Evolutionary conservation across 2,329 filamentous ascomycete species (phyloP).

Genomic region (Colletotrichum liriopes): DNA sequence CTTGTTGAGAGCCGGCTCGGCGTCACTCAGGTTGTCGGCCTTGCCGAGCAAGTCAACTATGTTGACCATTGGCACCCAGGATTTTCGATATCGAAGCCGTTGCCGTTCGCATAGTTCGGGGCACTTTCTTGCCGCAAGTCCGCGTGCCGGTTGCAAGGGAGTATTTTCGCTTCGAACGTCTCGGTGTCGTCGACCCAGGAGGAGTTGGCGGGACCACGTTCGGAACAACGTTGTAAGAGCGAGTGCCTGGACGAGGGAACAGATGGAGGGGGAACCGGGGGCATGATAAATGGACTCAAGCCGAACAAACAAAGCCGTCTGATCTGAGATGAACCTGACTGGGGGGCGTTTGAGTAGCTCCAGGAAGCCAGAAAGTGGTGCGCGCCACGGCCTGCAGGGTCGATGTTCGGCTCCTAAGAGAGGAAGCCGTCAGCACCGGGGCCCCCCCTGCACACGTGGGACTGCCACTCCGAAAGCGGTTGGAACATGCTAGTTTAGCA

Average conservation of each 20-base stretch:
- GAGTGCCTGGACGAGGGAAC: neutral
- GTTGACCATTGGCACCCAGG: constrained; percentile 28
- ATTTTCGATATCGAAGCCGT: constrained; percentile 11
- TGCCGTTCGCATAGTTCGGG: constrained; percentile 27
- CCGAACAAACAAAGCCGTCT: neutral
- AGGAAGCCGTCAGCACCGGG: constrained; percentile 23
- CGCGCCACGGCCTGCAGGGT: constrained; percentile 28
- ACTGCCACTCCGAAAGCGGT: constrained; percentile 31
- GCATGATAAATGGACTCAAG: constrained; percentile 24
- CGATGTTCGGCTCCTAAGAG: constrained; percentile 11
- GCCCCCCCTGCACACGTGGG: constrained; percentile 36
- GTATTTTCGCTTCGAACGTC: neutral
- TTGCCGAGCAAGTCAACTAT: constrained; percentile 43
- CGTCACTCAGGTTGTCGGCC: constrained; percentile 44
- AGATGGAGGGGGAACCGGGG: neutral
- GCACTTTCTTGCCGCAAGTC: neutral
- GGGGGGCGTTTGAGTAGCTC: constrained; percentile 16
- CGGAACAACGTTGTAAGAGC: neutral
- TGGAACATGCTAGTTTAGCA: constrained; percentile 8
- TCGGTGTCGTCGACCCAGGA: neutral
- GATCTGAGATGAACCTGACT: constrained; percentile 35
- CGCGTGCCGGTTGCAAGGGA: neutral
- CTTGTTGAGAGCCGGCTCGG: constrained; percentile 40
- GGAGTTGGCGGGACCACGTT: neutral
- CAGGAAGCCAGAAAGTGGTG: constrained; percentile 11